Percentiles rank a stretch among this genome's conserved stretches.
Conservation (phyloP, 257 asterid species). For the Jacaranda copaia region DNA sequence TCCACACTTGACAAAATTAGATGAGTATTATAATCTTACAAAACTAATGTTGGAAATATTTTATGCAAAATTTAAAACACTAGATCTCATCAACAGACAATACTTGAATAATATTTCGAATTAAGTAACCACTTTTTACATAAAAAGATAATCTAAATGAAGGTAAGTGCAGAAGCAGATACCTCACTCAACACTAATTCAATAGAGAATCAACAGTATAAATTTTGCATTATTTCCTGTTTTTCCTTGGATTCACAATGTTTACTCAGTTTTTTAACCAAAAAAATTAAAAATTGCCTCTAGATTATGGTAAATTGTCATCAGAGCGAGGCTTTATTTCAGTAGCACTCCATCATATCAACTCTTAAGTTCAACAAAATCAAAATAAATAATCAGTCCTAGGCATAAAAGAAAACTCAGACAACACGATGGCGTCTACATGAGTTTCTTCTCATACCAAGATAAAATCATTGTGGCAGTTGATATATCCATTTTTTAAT, state of each 20-base stretch:
- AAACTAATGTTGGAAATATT: not conserved
- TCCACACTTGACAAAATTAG: not conserved
- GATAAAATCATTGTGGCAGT: not conserved
- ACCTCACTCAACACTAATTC: too few species aligned
- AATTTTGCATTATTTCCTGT: not conserved
- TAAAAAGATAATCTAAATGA: too few species aligned
- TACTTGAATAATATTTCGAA: conserved; percentile 1
- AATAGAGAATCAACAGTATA: too few species aligned
- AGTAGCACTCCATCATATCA: not conserved
- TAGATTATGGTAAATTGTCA: not conserved
- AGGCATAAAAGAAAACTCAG: too few species aligned
- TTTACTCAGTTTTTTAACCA: not conserved
- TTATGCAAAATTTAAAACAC: not conserved
- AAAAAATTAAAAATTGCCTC: not conserved
- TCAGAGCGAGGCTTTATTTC: not conserved
- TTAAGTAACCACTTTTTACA: not conserved
- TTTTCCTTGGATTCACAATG: not conserved
- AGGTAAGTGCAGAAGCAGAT: not conserved
- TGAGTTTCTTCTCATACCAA: not conserved
- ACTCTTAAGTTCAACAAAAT: too few species aligned
- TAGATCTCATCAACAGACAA: not conserved
- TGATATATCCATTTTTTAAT: not conserved
- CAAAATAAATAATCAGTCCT: too few species aligned
- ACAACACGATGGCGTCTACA: not conserved
- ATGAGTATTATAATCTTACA: not conserved